Conservation (phyloP, 2,329 filamentous ascomycete species). For the Ceratocystis smalleyi region DNA sequence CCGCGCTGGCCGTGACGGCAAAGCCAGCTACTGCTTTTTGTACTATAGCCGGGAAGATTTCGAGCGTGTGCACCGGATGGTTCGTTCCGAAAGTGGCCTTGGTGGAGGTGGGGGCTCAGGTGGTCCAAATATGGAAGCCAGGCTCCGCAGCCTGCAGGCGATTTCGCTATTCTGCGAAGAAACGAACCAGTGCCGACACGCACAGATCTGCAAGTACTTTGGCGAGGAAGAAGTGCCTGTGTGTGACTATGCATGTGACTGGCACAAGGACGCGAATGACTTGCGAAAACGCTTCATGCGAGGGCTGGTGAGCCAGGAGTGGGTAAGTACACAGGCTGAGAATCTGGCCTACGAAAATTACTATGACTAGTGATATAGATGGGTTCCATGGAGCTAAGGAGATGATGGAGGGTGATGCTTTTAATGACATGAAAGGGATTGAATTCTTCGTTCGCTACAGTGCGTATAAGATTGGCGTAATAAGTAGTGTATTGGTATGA, state of each 20-base stretch:
- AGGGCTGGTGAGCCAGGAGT: conserved; percentile 45
- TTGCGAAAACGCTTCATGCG: conserved; percentile 42
- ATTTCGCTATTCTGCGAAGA: conserved; percentile 72
- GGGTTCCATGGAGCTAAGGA: not conserved
- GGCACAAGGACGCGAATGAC: conserved; percentile 51
- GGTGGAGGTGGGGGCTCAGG: not conserved
- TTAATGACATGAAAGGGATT: not conserved
- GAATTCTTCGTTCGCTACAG: not conserved
- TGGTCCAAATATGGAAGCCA: conserved; percentile 26
- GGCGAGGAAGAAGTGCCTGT: conserved; percentile 43
- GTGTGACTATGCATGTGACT: conserved; percentile 65
- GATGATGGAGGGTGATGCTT: not conserved
- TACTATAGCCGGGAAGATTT: conserved; percentile 84
- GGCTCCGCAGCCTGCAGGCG: conserved; percentile 47
- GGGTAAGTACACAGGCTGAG: conserved; percentile 46
- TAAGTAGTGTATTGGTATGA: not conserved
- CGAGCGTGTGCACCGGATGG: conserved; percentile 50
- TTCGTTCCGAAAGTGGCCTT: conserved; percentile 22
- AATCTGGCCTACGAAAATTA: conserved; percentile 41
- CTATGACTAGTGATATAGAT: conserved; percentile 26
- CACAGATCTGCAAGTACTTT: conserved; percentile 61
- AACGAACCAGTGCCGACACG: conserved; percentile 57
- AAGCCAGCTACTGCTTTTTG: conserved; percentile 70
- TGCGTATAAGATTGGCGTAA: not conserved
- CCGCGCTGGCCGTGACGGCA: conserved; percentile 76